Evolutionary conservation across 2,329 filamentous ascomycete genomes (phyloP).

Genomic region (Phoma sp.): DNA sequence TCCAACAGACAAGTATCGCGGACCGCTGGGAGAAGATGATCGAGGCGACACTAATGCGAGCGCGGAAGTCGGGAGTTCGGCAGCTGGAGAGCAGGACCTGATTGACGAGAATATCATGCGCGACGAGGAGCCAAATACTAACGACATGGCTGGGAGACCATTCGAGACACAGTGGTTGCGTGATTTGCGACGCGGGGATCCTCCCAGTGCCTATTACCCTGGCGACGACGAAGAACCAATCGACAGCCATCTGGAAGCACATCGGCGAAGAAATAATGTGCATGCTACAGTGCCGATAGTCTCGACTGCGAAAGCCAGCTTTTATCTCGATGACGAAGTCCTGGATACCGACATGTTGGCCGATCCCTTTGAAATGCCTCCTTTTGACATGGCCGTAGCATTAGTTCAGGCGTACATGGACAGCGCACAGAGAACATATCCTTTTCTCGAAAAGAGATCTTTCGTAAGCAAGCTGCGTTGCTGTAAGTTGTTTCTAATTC

Average conservation of each 20-base stretch:
- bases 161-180: slow-evolving; percentile 36
- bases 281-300: slow-evolving; percentile 8
- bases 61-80: slow-evolving; percentile 33
- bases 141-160: slow-evolving; percentile 32
- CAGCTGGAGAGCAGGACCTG: slow-evolving; percentile 25
- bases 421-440: slow-evolving; percentile 25
- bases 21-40: slow-evolving; percentile 6
- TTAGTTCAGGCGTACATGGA: slow-evolving; percentile 43
- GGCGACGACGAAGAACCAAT: slow-evolving; percentile 20
- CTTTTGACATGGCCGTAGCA: slow-evolving; percentile 31
- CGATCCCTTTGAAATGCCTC: slow-evolving; percentile 38
- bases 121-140: slow-evolving; percentile 30
- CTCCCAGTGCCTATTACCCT: slow-evolving; percentile 6
- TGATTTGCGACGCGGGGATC: slow-evolving; percentile 19
- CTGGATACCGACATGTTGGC: slow-evolving; percentile 27
- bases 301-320: slow-evolving; percentile 29
- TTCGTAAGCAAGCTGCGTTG: slow-evolving; percentile 43
- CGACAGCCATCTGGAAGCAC: slow-evolving; percentile 18
- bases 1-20: slow-evolving; percentile 18
- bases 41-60: slow-evolving; percentile 29
- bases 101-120: slow-evolving; percentile 33
- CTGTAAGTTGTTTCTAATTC: slow-evolving; percentile 18
- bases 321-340: slow-evolving; percentile 41
- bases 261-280: slow-evolving; percentile 14
- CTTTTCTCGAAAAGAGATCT: slow-evolving; percentile 38